These are phyloP conservation scores for Sclerotinia glacialis DNA, from an alignment of 2,329 filamentous ascomycete genomes.

Conservation along the genomic window DNA sequence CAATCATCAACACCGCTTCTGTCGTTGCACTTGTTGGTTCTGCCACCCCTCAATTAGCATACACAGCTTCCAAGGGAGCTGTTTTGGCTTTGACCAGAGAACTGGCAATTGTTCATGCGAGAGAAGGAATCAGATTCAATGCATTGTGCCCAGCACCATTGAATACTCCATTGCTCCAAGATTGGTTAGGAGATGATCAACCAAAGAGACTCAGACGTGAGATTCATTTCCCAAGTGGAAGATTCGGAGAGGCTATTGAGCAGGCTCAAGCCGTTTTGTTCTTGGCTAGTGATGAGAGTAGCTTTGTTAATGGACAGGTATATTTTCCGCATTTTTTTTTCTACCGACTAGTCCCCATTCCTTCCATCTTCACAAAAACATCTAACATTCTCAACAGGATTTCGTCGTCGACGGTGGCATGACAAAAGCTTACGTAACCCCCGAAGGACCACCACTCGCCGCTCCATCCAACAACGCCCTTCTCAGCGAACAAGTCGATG, in stretches of 20 bases:
- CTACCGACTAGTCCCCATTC: not conserved
- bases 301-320: constrained; percentile 68
- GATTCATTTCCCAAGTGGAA: constrained; percentile 70
- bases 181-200: constrained; percentile 71
- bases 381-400: constrained; percentile 49
- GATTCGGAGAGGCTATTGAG: constrained; percentile 75
- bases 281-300: constrained; percentile 70
- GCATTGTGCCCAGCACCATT: constrained; percentile 70
- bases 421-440: constrained; percentile 83
- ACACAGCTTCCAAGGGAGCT: constrained; percentile 74
- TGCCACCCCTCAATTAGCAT: constrained; percentile 70
- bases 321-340: not conserved
- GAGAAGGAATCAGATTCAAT: constrained; percentile 74
- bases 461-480: constrained; percentile 50
- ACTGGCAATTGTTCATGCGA: constrained; percentile 69
- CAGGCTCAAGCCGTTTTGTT: constrained; percentile 73
- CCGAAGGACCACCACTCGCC: constrained; percentile 55
- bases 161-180: constrained; percentile 72
- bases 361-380: not conserved
- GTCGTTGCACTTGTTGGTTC: constrained; percentile 71
- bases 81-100: constrained; percentile 73
- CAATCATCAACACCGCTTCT: constrained; percentile 72
- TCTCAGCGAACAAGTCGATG: constrained; percentile 39
- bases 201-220: constrained; percentile 69
- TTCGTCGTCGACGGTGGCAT: constrained; percentile 96